A percentile compares a stretch with the other conserved stretches of the same genome.
These are phyloP conservation scores for Paraconiothyrium sp. DNA, from an alignment of 2,329 filamentous ascomycete species.

Conservation along the genomic window DNA sequence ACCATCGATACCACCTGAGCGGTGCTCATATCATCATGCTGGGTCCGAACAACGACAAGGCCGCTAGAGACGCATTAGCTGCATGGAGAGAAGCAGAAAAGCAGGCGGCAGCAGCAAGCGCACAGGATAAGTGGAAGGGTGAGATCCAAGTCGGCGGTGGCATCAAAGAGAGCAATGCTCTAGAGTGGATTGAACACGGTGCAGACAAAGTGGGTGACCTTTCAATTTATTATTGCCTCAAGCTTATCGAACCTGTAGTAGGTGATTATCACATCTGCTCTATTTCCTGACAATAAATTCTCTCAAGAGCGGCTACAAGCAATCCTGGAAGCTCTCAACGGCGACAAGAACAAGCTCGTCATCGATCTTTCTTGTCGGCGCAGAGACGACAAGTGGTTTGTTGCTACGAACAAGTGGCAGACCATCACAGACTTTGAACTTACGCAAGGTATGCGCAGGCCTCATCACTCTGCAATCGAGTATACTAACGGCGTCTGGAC, in stretches of 20 bases:
- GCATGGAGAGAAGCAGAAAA: constrained; percentile 66
- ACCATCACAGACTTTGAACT: constrained; percentile 97
- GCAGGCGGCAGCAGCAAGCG: not conserved
- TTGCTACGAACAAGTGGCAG: constrained; percentile 99
- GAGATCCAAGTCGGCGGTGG: constrained; percentile 93
- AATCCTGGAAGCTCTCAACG: constrained; percentile 76
- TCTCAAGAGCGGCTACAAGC: constrained; percentile 78
- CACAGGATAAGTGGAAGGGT: constrained; percentile 54
- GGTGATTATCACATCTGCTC: constrained; percentile 96
- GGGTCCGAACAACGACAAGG: constrained; percentile 83
- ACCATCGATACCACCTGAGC: constrained; percentile 75
- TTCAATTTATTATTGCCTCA: not conserved
- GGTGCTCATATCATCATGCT: constrained; percentile 98
- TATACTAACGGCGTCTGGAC: constrained; percentile 61
- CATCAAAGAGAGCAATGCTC: constrained; percentile 85
- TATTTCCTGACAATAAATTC: constrained; percentile 87
- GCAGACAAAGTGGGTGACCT: constrained; percentile 80
- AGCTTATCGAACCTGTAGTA: constrained; percentile 56
- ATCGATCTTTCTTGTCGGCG: constrained; percentile 93
- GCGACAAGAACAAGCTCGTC: constrained; percentile 82
- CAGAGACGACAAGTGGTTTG: constrained; percentile 82
- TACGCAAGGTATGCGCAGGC: constrained; percentile 71
- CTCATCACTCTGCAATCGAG: not conserved
- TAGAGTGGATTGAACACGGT: constrained; percentile 84
- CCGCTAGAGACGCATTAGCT: constrained; percentile 77